These are phyloP conservation scores for Lagenaria siceraria DNA, from an alignment of 306 rosid genomes.

Conservation along the genomic window DNA sequence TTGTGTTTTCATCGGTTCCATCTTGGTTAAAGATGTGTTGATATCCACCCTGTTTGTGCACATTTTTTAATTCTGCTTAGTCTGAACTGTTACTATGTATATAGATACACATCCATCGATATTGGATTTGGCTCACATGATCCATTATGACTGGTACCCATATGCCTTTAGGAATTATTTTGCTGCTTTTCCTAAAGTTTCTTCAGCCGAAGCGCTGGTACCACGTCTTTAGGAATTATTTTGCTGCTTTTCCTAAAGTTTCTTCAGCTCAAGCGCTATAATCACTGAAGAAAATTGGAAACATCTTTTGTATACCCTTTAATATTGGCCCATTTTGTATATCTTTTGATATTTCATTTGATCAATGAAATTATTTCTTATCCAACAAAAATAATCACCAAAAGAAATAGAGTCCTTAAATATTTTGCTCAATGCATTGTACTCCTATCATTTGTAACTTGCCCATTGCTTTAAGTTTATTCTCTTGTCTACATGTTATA, in stretches of 20 bases:
- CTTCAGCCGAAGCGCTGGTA: too few species aligned
- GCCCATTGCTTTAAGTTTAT: background rate
- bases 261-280: background rate
- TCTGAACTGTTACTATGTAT: background rate
- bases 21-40: background rate
- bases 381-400: background rate
- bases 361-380: too few species aligned
- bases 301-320: too few species aligned
- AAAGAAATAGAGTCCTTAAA: background rate
- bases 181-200: background rate
- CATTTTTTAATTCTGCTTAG: background rate
- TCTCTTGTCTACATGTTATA: background rate
- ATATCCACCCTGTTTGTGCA: background rate
- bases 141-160: background rate
- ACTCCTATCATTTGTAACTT: background rate
- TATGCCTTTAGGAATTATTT: background rate
- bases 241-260: too few species aligned
- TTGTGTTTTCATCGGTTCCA: background rate
- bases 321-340: too few species aligned
- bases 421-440: background rate
- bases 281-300: background rate
- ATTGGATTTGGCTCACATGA: background rate
- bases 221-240: background rate
- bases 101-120: background rate
- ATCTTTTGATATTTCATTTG: too few species aligned